Percentiles rank a stretch among this genome's conserved stretches.
These are phyloP conservation scores for Aschersonia sp. DNA, from an alignment of 2,329 filamentous ascomycete genomes.

Conservation along the genomic window DNA sequence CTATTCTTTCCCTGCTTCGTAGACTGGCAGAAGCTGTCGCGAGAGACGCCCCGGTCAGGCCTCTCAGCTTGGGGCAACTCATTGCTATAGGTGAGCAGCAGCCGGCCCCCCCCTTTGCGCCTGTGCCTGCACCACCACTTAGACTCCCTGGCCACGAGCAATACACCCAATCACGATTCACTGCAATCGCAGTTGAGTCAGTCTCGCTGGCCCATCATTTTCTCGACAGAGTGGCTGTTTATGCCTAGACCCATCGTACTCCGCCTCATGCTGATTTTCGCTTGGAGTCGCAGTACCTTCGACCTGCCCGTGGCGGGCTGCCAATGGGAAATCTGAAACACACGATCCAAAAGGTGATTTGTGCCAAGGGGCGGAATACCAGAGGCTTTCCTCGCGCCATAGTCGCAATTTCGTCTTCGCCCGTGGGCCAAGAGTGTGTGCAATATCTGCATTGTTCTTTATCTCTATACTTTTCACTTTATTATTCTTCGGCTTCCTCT, in stretches of 20 bases:
- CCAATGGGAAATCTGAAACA: conserved; percentile 3
- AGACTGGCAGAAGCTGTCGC: background rate
- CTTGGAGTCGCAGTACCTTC: background rate
- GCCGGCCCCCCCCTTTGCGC: no score
- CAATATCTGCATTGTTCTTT: background rate
- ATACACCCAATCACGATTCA: background rate
- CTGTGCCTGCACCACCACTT: no score
- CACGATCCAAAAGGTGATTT: background rate
- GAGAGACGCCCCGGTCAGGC: background rate
- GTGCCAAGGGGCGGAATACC: background rate
- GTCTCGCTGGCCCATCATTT: background rate
- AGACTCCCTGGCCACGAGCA: background rate
- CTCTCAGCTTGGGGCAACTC: background rate
- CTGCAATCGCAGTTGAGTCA: background rate
- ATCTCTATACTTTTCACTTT: background rate
- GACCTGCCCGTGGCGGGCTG: background rate
- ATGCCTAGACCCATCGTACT: background rate
- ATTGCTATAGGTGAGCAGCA: background rate
- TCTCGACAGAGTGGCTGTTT: background rate
- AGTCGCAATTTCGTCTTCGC: background rate
- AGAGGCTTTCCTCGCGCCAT: background rate
- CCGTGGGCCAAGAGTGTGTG: background rate
- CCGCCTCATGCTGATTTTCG: background rate
- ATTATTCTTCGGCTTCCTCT: background rate
- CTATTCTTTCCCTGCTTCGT: background rate